Conservation (phyloP, 2,329 filamentous ascomycete genomes). For the Thermomyces lanuginosus region DNA sequence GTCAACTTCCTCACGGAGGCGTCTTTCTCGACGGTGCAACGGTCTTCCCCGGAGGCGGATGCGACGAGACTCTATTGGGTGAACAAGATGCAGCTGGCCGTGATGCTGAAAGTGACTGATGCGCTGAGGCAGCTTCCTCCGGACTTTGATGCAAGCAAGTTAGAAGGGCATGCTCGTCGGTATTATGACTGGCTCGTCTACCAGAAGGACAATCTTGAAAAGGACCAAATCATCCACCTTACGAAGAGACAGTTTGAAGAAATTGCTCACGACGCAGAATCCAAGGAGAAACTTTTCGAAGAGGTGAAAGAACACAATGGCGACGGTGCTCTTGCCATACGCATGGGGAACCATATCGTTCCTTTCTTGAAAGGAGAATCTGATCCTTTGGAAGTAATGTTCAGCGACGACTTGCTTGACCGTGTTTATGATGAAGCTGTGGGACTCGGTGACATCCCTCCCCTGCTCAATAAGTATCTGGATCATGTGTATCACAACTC, state of each 20-base stretch:
- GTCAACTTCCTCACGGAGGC: constrained; percentile 2
- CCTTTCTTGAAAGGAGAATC: constrained; percentile 13
- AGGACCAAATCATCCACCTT: constrained; percentile 12
- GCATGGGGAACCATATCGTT: constrained; percentile 17
- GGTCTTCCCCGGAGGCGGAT: constrained; percentile 3
- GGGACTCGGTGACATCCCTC: constrained; percentile 10
- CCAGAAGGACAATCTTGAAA: constrained; percentile 8
- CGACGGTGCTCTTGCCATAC: constrained; percentile 16
- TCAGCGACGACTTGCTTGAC: constrained; percentile 17
- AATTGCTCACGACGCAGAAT: constrained; percentile 7
- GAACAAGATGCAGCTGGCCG: constrained; percentile 14
- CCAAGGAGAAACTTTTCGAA: constrained; percentile 12
- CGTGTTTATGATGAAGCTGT: constrained; percentile 14
- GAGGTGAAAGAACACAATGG: constrained; percentile 11
- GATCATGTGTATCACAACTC: constrained; percentile 11
- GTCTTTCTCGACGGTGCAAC: neutral
- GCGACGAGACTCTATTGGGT: constrained; percentile 8
- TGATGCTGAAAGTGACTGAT: constrained; percentile 15
- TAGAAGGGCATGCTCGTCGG: constrained; percentile 14
- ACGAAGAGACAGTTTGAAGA: constrained; percentile 10
- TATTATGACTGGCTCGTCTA: constrained; percentile 17
- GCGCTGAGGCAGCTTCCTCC: constrained; percentile 11
- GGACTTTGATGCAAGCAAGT: constrained; percentile 6
- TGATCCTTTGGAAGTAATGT: constrained; percentile 20
- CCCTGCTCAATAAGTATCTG: constrained; percentile 9